Percentiles rank a stretch among this genome's conserved stretches.
phyloP scores from a whole-genome alignment of 2,329 filamentous ascomycete species.

The Phaeoacremonium minimum region DNA sequence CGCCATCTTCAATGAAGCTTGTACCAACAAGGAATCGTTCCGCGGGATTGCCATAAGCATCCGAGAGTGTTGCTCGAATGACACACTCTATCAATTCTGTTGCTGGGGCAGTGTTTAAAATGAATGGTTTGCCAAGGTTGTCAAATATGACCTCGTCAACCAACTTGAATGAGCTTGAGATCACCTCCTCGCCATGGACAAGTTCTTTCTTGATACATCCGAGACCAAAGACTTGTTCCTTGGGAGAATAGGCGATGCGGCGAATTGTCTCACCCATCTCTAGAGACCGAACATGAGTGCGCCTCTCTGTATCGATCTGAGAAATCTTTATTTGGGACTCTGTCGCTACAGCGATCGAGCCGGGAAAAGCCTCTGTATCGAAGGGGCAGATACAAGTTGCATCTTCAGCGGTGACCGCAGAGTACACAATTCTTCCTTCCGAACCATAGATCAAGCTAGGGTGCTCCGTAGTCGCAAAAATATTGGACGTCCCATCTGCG shows the following conservation, averaged over 20 bases:
- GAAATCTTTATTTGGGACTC: constrained; percentile 73
- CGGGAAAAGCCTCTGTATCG: constrained; percentile 74
- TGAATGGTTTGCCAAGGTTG: constrained; percentile 64
- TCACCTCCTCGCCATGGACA: constrained; percentile 64
- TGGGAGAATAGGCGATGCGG: constrained; percentile 78
- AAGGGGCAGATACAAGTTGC: constrained; percentile 80
- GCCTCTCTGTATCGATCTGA: constrained; percentile 75
- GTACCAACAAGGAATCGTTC: constrained; percentile 93
- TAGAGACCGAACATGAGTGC: constrained; percentile 82
- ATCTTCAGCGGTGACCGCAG: constrained; percentile 85
- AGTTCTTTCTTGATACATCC: constrained; percentile 79
- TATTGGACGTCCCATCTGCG: constrained; percentile 63
- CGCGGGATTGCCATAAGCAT: constrained; percentile 45
- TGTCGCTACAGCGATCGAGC: constrained; percentile 77
- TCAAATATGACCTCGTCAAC: constrained; percentile 89
- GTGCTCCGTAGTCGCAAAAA: constrained; percentile 93
- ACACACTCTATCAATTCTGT: constrained; percentile 81
- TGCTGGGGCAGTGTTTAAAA: constrained; percentile 43
- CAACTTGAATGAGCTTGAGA: constrained; percentile 78
- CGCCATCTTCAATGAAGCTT: constrained; percentile 65
- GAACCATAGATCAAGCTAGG: constrained; percentile 89
- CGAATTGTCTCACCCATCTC: constrained; percentile 78
- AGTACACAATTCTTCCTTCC: constrained; percentile 86
- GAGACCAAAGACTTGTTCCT: constrained; percentile 76
- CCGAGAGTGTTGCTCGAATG: constrained; percentile 69